Base-by-base conservation (phyloP, 2,329 filamentous ascomycete genomes). In the Botrytis aclada region DNA sequence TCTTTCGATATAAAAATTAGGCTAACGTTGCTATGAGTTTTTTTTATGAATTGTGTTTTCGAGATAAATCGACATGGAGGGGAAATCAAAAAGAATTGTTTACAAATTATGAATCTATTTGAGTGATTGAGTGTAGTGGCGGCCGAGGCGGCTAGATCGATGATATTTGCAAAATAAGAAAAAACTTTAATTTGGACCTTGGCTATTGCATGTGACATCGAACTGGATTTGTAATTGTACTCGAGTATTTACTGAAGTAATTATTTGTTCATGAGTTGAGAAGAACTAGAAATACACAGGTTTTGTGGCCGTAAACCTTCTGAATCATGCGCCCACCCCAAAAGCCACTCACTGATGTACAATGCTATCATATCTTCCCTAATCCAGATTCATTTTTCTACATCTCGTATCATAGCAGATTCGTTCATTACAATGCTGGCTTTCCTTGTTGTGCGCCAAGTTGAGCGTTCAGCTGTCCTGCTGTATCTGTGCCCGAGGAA, bases 221-320 rank as follows among this genome's bases (percentile, higher is more conserved):
- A 58, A 60, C 12, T 58, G 37, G 29, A 25, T 69, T 56, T 61
- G 54, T 70, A 61, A n/a, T 61, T 60, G 34, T 70, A 45, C 56
- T 70, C 25, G 69, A 51, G 34, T 56, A 71, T 66, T 54, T 66
- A 22, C 8, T 32, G 62, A 41, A 64, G 62, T 51, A 54, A 69
- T 69, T 69, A 47, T 69, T 72, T 77, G 61, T 72, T 76, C 74
- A 63, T 76, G 77, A 79, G 79, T 74, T 79, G 79, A 79, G 79
- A 69, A 78, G 77, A 75, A 70, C 74, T 80, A 80, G 71, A 78
- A 80, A 79, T 80, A 80, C 79, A 78, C 43, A 77, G 76, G 75
- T 75, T 71, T 76, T 75, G 70, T 74, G 66, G 64, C 71, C 74
- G 66, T 67, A 77, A 75, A 70, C 74, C 73, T 70, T 72, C 63